These are phyloP conservation scores for Avena sativa DNA, from an alignment of 176 grass and related monocot species.

Conservation along the genomic window DNA sequence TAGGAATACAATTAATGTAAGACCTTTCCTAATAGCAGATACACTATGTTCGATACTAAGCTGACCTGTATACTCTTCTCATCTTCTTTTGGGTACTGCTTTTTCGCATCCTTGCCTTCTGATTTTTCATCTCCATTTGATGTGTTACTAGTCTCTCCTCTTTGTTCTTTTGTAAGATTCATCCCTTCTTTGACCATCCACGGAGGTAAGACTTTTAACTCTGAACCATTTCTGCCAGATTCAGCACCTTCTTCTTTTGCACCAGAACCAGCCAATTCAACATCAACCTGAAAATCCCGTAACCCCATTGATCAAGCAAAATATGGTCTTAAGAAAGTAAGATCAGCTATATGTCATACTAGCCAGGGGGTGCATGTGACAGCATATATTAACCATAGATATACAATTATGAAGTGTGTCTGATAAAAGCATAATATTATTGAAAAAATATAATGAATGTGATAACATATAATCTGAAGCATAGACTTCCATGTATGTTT, in stretches of 20 bases:
- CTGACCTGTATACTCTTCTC: constrained; percentile 73
- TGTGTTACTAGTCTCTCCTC: constrained; percentile 60
- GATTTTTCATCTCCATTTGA: constrained; percentile 49
- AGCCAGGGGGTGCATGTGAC: constrained; percentile 16
- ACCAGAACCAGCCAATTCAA: constrained; percentile 64
- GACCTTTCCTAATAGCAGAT: constrained; percentile 22
- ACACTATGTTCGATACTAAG: constrained; percentile 34
- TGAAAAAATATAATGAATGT: background rate
- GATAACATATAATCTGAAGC: background rate
- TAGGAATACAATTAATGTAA: constrained; percentile 18
- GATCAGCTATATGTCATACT: background rate
- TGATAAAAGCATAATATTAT: constrained; percentile 21
- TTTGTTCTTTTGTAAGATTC: constrained; percentile 97
- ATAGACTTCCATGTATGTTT: constrained; percentile 21
- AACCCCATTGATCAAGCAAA: background rate
- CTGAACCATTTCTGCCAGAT: constrained; percentile 57
- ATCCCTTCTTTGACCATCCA: constrained; percentile 99
- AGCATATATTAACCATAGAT: constrained; percentile 25
- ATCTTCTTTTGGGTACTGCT: constrained; percentile 71
- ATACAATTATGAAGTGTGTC: constrained; percentile 7
- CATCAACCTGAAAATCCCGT: constrained; percentile 69
- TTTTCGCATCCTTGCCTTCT: constrained; percentile 66
- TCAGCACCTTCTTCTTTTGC: constrained; percentile 72
- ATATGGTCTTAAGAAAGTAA: constrained; percentile 1
- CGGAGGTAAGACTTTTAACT: constrained; percentile 77